Base-by-base conservation (phyloP, 805 yeast genomes). In the Jamesozyma spencerorum region DNA sequence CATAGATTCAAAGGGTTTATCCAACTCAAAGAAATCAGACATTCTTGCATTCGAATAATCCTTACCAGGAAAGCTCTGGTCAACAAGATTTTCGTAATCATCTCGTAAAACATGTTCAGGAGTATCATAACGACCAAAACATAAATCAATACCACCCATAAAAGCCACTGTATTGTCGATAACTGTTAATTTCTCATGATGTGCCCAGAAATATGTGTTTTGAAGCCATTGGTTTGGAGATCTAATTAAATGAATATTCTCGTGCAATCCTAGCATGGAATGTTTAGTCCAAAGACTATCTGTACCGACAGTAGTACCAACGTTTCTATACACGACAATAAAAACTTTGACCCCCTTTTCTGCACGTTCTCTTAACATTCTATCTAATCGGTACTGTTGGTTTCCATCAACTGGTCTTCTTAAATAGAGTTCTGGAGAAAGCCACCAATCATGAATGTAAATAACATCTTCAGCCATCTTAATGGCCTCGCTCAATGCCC, bases 381-480 rank as follows among this genome's bases (percentile, higher is more conserved):
- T 72, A 61, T 92, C 99, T 33, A 92, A 65, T 57, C 99, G 74
- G 80, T 86, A 92, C 47, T 85, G 81, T 60, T 92, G 97, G 52
- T 90, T 90, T 7, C 96, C 96, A 60, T 85, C 81, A 0, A 95
- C 90, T 0, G 98, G 98, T 38, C 99, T 70, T 47, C 98, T 74
- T 64, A 92, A 67, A 53, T 92, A 94, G 3, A 92, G 58, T 60
- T 92, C 98, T 0, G 99, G 99, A 4, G 90, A 75, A 19, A 92
- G 68, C 98, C 98, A 92, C 99, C 99, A 92, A 55, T 90, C 99
- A 55, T 92, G 97, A 37, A 92, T 86, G 58, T 80, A 92, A 27
- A 92, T 81, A 1, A 83, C 90, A 66, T 92, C 97, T 49, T 79
- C 79, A 0, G 98, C 97, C 84, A 85, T 81, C 49, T 83, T 86